Evolutionary conservation across 2,329 filamentous ascomycete species (phyloP).

Genomic region (Cadophora sp.): DNA sequence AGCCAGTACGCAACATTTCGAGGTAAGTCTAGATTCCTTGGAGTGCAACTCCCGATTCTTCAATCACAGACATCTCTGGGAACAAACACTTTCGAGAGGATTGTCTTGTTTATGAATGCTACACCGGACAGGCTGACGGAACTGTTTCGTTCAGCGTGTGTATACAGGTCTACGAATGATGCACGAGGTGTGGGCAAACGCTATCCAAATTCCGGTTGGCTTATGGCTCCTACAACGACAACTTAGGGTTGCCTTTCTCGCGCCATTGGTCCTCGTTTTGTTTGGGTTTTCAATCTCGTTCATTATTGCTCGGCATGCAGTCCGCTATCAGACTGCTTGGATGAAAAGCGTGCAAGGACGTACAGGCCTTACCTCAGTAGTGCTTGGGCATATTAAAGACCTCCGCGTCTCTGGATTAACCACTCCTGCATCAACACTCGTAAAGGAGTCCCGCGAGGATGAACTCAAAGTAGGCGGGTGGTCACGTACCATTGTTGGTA

Average conservation of each 20-base stretch:
- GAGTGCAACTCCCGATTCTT: too few species aligned
- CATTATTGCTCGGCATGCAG: background rate
- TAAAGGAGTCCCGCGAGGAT: background rate
- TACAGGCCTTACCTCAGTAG: background rate
- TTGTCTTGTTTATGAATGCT: too few species aligned
- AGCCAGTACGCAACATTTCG: too few species aligned
- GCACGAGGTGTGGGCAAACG: constrained; percentile 10
- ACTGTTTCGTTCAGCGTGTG: constrained; percentile 6
- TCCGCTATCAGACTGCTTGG: background rate
- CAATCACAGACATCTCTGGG: too few species aligned
- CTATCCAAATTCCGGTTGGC: background rate
- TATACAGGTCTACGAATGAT: background rate
- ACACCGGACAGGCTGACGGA: too few species aligned
- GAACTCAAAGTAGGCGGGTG: background rate
- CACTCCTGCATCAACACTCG: background rate
- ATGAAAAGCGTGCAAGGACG: background rate
- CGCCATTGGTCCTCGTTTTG: background rate
- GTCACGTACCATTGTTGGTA: background rate
- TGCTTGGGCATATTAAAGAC: background rate
- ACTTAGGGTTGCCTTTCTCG: constrained; percentile 3
- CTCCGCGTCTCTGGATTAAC: background rate
- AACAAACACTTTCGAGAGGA: too few species aligned
- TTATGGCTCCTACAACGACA: background rate
- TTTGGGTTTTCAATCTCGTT: background rate
- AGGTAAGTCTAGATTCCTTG: too few species aligned